A percentile compares a stretch with the other conserved stretches of the same genome.
phyloP scores from a whole-genome alignment of 345 rosid genomes.

The Lepidium didymum region DNA sequence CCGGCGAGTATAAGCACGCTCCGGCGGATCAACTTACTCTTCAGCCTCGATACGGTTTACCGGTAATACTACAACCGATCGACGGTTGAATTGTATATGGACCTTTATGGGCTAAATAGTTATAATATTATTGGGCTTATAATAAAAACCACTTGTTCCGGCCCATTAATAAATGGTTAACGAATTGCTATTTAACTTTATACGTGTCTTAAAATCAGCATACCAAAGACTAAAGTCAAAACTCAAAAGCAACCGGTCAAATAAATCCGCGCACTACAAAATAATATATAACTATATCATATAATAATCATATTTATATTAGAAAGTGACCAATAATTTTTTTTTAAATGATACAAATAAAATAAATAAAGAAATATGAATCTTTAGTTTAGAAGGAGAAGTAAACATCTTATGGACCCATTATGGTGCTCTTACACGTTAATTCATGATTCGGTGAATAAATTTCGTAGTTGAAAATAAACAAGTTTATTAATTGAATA shows the following conservation, averaged over 20 bases:
- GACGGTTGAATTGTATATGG: background rate
- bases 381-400: background rate
- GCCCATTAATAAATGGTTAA: background rate
- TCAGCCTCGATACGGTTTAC: conserved; percentile 36
- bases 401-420: conserved; percentile 6
- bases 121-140: background rate
- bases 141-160: background rate
- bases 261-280: background rate
- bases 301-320: background rate
- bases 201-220: background rate
- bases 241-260: background rate
- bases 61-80: conserved; percentile 29
- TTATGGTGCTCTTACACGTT: background rate
- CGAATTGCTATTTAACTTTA: background rate
- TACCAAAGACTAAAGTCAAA: background rate
- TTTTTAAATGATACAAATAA: background rate
- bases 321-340: conserved; percentile 4
- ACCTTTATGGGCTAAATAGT: background rate
- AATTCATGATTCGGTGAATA: conserved; percentile 8
- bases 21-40: conserved; percentile 31
- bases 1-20: conserved; percentile 37
- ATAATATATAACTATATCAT: background rate
- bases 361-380: background rate
- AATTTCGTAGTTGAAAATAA: background rate
- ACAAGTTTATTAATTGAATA: background rate